These are phyloP conservation scores for Tuber magnatum DNA, from an alignment of 495 filamentous ascomycete genomes.

Conservation along the genomic window DNA sequence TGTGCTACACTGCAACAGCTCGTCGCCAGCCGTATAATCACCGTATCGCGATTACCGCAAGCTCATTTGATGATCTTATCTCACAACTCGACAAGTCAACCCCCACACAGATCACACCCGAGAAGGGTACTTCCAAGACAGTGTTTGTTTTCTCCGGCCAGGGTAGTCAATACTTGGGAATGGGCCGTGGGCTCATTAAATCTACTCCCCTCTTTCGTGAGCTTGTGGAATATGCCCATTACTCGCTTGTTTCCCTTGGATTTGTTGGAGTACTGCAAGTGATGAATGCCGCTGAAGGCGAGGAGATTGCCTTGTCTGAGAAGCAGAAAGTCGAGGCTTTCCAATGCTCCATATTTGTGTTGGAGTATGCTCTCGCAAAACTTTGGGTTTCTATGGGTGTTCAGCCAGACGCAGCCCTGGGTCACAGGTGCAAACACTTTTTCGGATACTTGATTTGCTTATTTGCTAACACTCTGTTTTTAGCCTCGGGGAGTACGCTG, in stretches of 20 bases:
- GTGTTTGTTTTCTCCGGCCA: conserved; percentile 67
- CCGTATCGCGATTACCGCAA: conserved; percentile 56
- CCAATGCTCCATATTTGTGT: conserved; percentile 67
- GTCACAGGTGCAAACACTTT: conserved; percentile 57
- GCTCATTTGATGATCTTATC: conserved; percentile 44
- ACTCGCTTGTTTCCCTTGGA: conserved; percentile 60
- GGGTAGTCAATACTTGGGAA: conserved; percentile 57
- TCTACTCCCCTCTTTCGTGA: conserved; percentile 59
- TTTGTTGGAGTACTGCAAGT: conserved; percentile 63
- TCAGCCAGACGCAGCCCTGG: conserved; percentile 66
- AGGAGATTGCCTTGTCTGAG: conserved; percentile 58
- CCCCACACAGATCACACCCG: conserved; percentile 35
- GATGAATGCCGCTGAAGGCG: conserved; percentile 55
- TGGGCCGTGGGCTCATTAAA: conserved; percentile 64
- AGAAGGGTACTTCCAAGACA: conserved; percentile 47
- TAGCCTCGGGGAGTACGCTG: conserved; percentile 70
- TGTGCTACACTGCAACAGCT: conserved; percentile 78
- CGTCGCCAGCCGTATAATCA: conserved; percentile 75
- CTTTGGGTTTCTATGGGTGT: conserved; percentile 77
- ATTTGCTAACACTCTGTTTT: conserved; percentile 34
- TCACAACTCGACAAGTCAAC: conserved; percentile 36
- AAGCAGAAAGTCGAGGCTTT: conserved; percentile 50
- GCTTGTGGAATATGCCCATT: conserved; percentile 63
- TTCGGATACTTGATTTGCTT: conserved; percentile 4
- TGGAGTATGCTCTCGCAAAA: conserved; percentile 78